Percentiles rank a stretch among this genome's conserved stretches.
Conservation (phyloP, 768 basidiomycete species). For the Pulveroboletus sp. region DNA sequence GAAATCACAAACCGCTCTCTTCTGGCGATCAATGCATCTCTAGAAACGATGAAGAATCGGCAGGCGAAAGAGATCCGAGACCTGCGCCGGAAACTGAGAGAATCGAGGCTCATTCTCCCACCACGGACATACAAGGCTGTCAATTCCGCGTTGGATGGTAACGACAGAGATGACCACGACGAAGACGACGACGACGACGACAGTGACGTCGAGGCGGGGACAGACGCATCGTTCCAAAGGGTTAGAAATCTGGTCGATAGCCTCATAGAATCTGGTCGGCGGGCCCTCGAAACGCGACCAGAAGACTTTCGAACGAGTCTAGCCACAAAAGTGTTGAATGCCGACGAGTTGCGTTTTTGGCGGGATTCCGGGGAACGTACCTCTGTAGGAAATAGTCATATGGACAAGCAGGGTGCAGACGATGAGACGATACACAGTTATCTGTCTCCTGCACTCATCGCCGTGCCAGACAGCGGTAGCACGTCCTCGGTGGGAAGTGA, state of each 20-base stretch:
- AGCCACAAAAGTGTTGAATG: slow-evolving; percentile 63
- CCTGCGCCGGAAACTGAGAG: slow-evolving; percentile 74
- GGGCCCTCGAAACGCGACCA: slow-evolving; percentile 56
- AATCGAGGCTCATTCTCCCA: slow-evolving; percentile 74
- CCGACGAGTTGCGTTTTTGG: slow-evolving; percentile 68
- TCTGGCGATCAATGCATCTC: slow-evolving; percentile 74
- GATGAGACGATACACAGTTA: slow-evolving; percentile 27
- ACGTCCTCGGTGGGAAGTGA: slow-evolving; percentile 26
- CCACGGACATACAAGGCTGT: slow-evolving; percentile 56
- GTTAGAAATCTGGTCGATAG: slow-evolving; percentile 60
- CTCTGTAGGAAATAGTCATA: slow-evolving; percentile 8
- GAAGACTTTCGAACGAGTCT: slow-evolving; percentile 48
- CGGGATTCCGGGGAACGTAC: slow-evolving; percentile 32
- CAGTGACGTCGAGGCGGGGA: slow-evolving; percentile 35
- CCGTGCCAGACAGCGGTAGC: slow-evolving; percentile 16
- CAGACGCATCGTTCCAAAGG: slow-evolving; percentile 58
- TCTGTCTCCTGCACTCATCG: slow-evolving; percentile 15
- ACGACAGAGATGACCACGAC: slow-evolving; percentile 27
- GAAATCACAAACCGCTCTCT: slow-evolving; percentile 88
- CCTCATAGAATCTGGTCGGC: slow-evolving; percentile 53
- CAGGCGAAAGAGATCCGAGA: slow-evolving; percentile 86
- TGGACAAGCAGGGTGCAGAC: slow-evolving; percentile 23
- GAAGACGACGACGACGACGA: slow-evolving; percentile 37
- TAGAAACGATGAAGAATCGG: slow-evolving; percentile 74
- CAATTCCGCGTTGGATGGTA: slow-evolving; percentile 43